Base-by-base conservation (phyloP, 2,329 filamentous ascomycete species). In the Furcasterigmium sp. region DNA sequence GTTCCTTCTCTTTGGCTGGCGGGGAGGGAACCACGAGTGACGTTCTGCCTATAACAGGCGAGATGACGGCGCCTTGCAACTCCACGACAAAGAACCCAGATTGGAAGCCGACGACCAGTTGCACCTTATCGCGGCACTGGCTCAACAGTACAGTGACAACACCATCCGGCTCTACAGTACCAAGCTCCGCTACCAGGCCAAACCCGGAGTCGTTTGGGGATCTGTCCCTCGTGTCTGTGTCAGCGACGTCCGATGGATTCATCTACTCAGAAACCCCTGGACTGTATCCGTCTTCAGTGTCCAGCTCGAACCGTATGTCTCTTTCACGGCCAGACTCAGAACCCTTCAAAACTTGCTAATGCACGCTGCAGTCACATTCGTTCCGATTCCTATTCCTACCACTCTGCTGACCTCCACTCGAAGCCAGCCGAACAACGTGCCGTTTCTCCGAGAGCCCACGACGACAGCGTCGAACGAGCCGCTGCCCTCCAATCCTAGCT, bases 401-500 rank as follows among this genome's bases (percentile, higher is more conserved):
- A 49, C 48, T 4, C 29, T 50, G 21, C 8, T 46, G 4, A 50
- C 46, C 8, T 49, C 48, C n/a, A 46, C 37, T 1, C 41, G 29
- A 13, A 49, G 41, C n/a, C 5, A 37, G 2, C 2, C 15, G 14
- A 14, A 21, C 13, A 19, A n/a, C 3, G 30, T 34, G 2, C 20
- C 26, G 0, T 21, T 30, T 9, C 19, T 21, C 36, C 11, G 45
- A 37, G 15, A 26, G 36, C 38, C 46, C 10, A 48, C 48, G 4
- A 19, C 38, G 32, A 46, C 43, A 8, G 40, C 20, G 10, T 36
- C 40, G 41, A 30, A 47, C 40, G 28, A 44, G 26, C 36, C 46
- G 8, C 44, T 62, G 25, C 57, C 61, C 6, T 49, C 52, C 3
- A 58, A 61, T 23, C 53, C 58, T 14, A 59, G 62, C 44, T 64